Evolutionary conservation across 345 rosid genomes (phyloP).

Genomic region (Aquilaria yunnanensis): DNA sequence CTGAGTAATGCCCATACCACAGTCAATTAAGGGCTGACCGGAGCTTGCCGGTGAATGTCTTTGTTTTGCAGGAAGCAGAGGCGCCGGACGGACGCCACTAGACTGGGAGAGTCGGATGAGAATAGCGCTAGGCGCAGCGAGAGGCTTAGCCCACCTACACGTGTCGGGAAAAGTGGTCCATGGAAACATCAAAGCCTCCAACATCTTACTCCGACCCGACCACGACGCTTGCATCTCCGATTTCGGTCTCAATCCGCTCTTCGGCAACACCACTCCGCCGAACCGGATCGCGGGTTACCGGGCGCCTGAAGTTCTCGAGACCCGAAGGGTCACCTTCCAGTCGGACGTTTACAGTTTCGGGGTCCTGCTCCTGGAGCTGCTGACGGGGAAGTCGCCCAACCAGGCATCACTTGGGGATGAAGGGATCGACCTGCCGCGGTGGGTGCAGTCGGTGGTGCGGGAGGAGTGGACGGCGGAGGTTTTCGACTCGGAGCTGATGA

Average conservation of each 20-base stretch:
- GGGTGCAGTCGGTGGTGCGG: slow-evolving; percentile 96
- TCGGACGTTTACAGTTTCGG: slow-evolving; percentile 97
- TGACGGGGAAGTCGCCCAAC: slow-evolving; percentile 92
- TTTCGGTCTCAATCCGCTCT: slow-evolving; percentile 74
- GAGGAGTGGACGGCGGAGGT: slow-evolving; percentile 99
- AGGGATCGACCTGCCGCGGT: slow-evolving; percentile 90
- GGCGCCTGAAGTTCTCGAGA: slow-evolving; percentile 86
- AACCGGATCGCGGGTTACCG: slow-evolving; percentile 83
- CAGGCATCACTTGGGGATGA: slow-evolving; percentile 96
- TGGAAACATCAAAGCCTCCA: slow-evolving; percentile 92
- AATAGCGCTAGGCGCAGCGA: slow-evolving; percentile 63
- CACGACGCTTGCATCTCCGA: slow-evolving; percentile 65
- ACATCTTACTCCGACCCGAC: slow-evolving; percentile 67
- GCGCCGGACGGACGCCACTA: slow-evolving; percentile 87
- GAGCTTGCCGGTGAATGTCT: too few relatives aligned
- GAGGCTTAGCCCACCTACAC: slow-evolving; percentile 80
- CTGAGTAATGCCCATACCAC: too few relatives aligned
- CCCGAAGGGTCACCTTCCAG: slow-evolving; percentile 66
- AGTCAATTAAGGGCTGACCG: too few relatives aligned
- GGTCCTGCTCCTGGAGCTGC: slow-evolving; percentile 68
- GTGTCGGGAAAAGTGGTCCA: slow-evolving; percentile 60
- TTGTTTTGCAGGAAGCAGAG: slow-evolving; percentile 63
- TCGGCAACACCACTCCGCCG: slow-evolving; percentile 53
- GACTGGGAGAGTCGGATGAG: slow-evolving; percentile 91
- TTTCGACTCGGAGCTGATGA: slow-evolving; percentile 86